phyloP scores from a whole-genome alignment of 306 rosid genomes.

The Quercus agrifolia region DNA sequence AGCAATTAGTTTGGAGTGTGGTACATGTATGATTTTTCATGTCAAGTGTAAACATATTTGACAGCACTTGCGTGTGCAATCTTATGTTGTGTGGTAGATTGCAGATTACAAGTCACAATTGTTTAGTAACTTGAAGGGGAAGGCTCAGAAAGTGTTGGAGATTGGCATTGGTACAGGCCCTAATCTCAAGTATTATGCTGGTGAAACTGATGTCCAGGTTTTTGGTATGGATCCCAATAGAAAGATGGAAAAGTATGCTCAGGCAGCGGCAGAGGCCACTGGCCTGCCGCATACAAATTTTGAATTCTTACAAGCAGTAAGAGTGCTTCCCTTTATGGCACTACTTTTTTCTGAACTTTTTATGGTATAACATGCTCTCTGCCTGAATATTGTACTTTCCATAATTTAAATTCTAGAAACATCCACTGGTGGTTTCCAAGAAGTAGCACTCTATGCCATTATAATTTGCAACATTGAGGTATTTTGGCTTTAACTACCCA shows the following conservation, averaged over 20 bases:
- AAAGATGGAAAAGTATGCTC: slow-evolving; percentile 87
- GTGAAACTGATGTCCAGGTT: slow-evolving; percentile 44
- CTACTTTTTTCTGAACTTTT: slow-evolving; percentile 1
- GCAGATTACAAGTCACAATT: slow-evolving; percentile 65
- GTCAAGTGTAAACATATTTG: background rate
- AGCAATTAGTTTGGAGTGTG: background rate
- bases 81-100: slow-evolving; percentile 44
- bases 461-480: background rate
- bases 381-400: background rate
- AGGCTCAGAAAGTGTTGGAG: slow-evolving; percentile 68
- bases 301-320: slow-evolving; percentile 76
- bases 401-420: background rate
- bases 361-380: background rate
- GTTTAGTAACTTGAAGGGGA: slow-evolving; percentile 61
- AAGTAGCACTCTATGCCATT: background rate
- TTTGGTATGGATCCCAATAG: slow-evolving; percentile 77
- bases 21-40: background rate
- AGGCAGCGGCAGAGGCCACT: slow-evolving; percentile 48
- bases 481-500: background rate
- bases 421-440: background rate
- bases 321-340: slow-evolving; percentile 12
- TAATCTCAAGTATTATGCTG: slow-evolving; percentile 64
- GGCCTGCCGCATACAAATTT: slow-evolving; percentile 63
- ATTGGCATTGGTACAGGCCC: slow-evolving; percentile 90
- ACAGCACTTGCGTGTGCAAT: background rate